Evolutionary conservation across 306 rosid genomes (phyloP).

Genomic region (Alnus rubra): DNA sequence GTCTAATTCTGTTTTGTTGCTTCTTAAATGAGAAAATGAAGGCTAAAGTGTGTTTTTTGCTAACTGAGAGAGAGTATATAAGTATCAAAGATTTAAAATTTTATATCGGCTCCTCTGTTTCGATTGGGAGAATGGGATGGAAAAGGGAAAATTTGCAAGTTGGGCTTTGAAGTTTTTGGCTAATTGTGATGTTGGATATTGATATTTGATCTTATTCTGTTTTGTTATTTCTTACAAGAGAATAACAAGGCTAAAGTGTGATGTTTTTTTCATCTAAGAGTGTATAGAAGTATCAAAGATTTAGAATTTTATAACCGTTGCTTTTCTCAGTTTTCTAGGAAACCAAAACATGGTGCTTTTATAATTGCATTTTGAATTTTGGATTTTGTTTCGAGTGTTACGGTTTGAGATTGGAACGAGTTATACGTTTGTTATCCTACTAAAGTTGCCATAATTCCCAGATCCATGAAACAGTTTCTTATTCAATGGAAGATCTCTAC

Average conservation of each 20-base stretch:
- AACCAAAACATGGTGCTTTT: too few species aligned
- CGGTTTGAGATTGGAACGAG: background rate
- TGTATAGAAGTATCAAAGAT: background rate
- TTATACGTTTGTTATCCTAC: background rate
- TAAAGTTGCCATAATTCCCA: background rate
- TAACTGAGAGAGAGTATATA: background rate
- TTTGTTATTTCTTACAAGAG: background rate
- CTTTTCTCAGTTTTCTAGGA: background rate
- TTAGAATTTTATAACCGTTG: background rate
- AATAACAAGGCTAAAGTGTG: background rate
- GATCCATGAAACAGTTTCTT: background rate
- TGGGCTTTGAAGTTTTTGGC: background rate
- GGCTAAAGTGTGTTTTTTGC: background rate
- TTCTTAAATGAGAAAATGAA: background rate
- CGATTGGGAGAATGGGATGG: background rate
- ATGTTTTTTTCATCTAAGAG: background rate
- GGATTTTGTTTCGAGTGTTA: background rate
- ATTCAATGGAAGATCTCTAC: background rate
- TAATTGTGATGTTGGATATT: background rate
- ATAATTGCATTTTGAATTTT: too few species aligned
- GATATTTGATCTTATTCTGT: background rate
- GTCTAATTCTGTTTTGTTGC: background rate
- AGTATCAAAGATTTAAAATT: background rate
- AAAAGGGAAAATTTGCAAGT: background rate
- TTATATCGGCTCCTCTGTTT: background rate